Base-by-base conservation (phyloP, 768 basidiomycete species). In the Phaeolepiota aurea region DNA sequence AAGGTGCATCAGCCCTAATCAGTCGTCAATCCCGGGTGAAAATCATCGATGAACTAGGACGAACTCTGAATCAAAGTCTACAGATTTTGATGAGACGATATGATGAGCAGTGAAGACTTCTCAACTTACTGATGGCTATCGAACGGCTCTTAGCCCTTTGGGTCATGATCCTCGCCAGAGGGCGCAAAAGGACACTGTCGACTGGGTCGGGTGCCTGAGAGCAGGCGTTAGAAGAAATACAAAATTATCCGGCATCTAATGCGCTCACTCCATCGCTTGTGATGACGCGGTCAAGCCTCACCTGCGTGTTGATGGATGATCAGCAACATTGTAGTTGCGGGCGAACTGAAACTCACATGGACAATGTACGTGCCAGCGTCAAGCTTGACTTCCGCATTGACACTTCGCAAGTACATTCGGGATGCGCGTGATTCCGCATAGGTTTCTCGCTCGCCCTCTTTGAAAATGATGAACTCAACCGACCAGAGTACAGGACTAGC, bases 401-500 rank as follows among this genome's bases (percentile, higher is more conserved):
- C 62, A 45, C 68, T 68, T 23, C 69, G 54, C 12, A 61, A 41
- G 41, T 61, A 65, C 18, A 64, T 59, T 23, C 63, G 55, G 4
- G 65, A 53, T 10, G 63, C 58, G 0, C 55, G 49, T 1, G 65
- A 63, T 41, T 68, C 63, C 0, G 63, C 65, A 12, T 66, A 45
- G 1, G 64, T 52, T 20, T 62, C 58, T 20, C 56, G 62, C 28
- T 63, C 59, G 3, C 71, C 73, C 46, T 66, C 62, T 45, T 70
- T 73, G 52, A 70, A 71, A 1, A 77, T 56, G 5, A 61, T 56
- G 45, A 76, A 76, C 42, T 77, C 74, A 42, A 76, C 58, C 7
- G 59, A 63, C 72, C 72, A 76, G 19, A 49, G 47, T 12, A 64
- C 63, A 25, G 53, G 60, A 3, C 69, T 69, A 0, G 68, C 50